Percentiles rank a stretch among this genome's conserved stretches.
phyloP scores from a whole-genome alignment of 75 land plant species.

The Selaginella tamariscina region DNA sequence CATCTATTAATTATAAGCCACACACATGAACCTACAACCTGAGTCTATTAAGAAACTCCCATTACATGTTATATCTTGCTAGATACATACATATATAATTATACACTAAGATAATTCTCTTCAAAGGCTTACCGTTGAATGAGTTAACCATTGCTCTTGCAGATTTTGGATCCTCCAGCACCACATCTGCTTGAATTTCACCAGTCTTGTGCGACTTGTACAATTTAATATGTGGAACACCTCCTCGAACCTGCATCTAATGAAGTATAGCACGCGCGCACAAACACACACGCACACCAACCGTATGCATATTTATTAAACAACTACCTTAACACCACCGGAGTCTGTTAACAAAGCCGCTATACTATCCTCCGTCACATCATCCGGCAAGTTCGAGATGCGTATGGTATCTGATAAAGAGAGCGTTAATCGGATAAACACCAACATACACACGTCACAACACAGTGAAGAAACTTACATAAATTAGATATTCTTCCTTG shows the following conservation, averaged over 20 bases:
- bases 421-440: too few relatives aligned
- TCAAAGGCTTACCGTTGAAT: slow-evolving; percentile 25
- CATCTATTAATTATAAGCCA: too few relatives aligned
- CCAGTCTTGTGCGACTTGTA: slow-evolving; percentile 20
- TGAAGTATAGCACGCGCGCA: too few relatives aligned
- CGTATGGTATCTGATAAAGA: slow-evolving; percentile 18
- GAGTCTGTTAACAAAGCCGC: slow-evolving; percentile 20
- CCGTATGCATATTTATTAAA: background rate
- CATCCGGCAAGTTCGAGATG: slow-evolving; percentile 24
- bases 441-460: too few relatives aligned
- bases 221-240: slow-evolving; percentile 21
- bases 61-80: too few relatives aligned
- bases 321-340: slow-evolving; percentile 18
- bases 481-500: background rate
- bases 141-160: slow-evolving; percentile 21
- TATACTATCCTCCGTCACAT: slow-evolving; percentile 23
- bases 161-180: slow-evolving; percentile 25
- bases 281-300: too few relatives aligned
- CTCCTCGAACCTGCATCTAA: background rate
- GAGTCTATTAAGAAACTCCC: too few relatives aligned
- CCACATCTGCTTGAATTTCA: slow-evolving; percentile 22
- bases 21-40: too few relatives aligned
- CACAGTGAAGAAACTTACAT: background rate
- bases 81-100: background rate
- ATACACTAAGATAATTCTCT: too few relatives aligned